Evolutionary conservation across 1,139 yeast genomes (phyloP).

Genomic region (Taphrina communis): DNA sequence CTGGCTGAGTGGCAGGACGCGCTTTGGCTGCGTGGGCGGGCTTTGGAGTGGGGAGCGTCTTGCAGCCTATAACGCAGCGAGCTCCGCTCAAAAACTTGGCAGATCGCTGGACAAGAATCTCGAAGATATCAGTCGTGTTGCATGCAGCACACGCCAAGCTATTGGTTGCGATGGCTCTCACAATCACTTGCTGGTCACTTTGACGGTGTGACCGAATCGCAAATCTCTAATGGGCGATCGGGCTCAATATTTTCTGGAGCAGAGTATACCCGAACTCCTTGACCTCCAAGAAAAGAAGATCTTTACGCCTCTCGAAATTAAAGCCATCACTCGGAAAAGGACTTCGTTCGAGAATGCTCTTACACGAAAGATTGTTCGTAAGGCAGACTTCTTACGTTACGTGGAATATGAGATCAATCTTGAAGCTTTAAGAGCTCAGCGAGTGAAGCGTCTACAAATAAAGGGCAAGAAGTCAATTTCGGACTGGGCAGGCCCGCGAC

Average conservation of each 20-base stretch:
- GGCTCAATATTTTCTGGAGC: conserved; percentile 77
- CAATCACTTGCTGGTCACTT: too few species aligned
- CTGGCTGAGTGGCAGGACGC: conserved; percentile 4
- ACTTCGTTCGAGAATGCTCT: conserved; percentile 95
- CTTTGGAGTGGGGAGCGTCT: conserved; percentile 5
- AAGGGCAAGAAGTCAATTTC: conserved; percentile 62
- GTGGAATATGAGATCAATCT: conserved; percentile 81
- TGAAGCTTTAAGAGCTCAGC: conserved; percentile 75
- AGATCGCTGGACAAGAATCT: not conserved
- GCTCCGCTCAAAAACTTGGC: conserved; percentile 17
- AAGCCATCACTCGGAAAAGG: conserved; percentile 86
- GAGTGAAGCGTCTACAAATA: conserved; percentile 58
- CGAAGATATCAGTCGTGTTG: not conserved
- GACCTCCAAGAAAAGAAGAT: conserved; percentile 82
- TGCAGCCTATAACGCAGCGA: not conserved
- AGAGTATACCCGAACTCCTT: conserved; percentile 87
- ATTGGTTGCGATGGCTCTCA: too few species aligned
- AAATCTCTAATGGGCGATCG: conserved; percentile 65
- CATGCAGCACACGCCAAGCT: too few species aligned
- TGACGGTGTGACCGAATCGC: not conserved
- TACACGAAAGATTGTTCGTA: conserved; percentile 78
- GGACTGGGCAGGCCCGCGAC: conserved; percentile 85
- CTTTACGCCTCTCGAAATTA: conserved; percentile 68
- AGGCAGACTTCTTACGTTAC: conserved; percentile 78
- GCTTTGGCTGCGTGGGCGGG: not conserved